Evolutionary conservation across 2,329 filamentous ascomycete species (phyloP).

Genomic region (Helminthosporium solani): DNA sequence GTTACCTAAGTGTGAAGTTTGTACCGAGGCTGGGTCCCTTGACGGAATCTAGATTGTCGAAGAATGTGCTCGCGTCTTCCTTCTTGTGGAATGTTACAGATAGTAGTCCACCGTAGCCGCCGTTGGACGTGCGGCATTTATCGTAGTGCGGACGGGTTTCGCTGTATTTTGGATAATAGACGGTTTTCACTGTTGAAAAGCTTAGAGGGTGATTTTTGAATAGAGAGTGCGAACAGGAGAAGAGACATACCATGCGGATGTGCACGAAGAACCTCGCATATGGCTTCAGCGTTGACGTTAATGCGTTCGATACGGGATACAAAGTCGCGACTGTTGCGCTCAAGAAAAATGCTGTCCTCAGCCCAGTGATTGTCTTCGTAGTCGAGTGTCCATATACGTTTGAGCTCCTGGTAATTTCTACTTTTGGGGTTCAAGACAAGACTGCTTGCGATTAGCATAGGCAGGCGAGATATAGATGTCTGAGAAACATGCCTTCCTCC

Average conservation of each 20-base stretch:
- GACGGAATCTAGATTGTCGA: conserved; percentile 79
- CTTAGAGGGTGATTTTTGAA: conserved; percentile 16
- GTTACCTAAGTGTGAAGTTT: conserved; percentile 80
- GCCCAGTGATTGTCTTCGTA: conserved; percentile 93
- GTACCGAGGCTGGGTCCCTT: conserved; percentile 95
- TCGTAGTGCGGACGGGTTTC: conserved; percentile 74
- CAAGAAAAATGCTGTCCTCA: conserved; percentile 91
- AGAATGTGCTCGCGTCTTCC: conserved; percentile 75
- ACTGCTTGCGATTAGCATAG: conserved; percentile 30
- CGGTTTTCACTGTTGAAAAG: conserved; percentile 61
- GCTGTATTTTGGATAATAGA: conserved; percentile 86
- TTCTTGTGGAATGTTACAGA: conserved; percentile 76
- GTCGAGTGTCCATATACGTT: conserved; percentile 61
- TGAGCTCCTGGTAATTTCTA: conserved; percentile 70
- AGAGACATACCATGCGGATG: conserved; percentile 52
- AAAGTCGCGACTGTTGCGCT: conserved; percentile 94
- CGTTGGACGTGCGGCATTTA: conserved; percentile 67
- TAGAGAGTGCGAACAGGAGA: not conserved
- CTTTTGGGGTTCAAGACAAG: conserved; percentile 65
- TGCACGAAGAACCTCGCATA: conserved; percentile 68
- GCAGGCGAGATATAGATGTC: not conserved
- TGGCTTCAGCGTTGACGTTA: conserved; percentile 80
- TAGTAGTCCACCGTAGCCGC: conserved; percentile 87
- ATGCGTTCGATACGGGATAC: conserved; percentile 77
- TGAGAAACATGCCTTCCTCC: conserved; percentile 63